Evolutionary conservation across 2,329 filamentous ascomycete genomes (phyloP).

Genomic region (Claviceps paspali): DNA sequence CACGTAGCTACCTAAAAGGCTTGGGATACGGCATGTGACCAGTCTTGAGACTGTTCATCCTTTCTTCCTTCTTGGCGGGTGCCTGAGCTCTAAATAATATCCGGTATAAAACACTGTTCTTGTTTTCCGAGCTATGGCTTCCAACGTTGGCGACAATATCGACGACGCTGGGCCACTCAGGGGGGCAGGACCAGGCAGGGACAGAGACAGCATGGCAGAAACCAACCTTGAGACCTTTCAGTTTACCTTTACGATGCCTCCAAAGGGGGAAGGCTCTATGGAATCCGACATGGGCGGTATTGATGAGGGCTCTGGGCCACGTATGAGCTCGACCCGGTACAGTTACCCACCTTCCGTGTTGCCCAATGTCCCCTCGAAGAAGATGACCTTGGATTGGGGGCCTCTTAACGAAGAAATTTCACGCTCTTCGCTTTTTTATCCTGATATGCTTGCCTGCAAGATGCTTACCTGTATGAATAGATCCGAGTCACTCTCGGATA

Average conservation of each 20-base stretch:
- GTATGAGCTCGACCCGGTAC: background rate
- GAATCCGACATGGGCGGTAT: slow-evolving; percentile 16
- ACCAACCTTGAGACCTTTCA: slow-evolving; percentile 9
- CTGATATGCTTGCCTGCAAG: background rate
- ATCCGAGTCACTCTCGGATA: slow-evolving; percentile 25
- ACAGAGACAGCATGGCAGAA: background rate
- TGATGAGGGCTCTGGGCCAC: background rate
- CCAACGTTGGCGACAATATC: background rate
- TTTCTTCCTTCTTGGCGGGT: no score
- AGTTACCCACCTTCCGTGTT: no score
- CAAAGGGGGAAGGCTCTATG: slow-evolving; percentile 15
- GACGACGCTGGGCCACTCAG: background rate
- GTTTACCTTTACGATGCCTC: slow-evolving; percentile 20
- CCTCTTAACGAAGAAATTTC: no score
- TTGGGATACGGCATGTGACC: no score
- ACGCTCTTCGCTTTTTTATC: no score
- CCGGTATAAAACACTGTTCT: no score
- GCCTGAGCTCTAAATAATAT: no score
- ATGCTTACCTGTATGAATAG: slow-evolving; percentile 6
- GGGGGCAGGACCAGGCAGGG: background rate
- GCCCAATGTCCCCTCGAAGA: background rate
- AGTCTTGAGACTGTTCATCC: no score
- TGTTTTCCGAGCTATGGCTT: background rate
- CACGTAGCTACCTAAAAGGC: no score
- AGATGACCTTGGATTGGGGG: no score